phyloP scores from a whole-genome alignment of 208 protist species.

The Herpetomonas samuelpessoai region DNA sequence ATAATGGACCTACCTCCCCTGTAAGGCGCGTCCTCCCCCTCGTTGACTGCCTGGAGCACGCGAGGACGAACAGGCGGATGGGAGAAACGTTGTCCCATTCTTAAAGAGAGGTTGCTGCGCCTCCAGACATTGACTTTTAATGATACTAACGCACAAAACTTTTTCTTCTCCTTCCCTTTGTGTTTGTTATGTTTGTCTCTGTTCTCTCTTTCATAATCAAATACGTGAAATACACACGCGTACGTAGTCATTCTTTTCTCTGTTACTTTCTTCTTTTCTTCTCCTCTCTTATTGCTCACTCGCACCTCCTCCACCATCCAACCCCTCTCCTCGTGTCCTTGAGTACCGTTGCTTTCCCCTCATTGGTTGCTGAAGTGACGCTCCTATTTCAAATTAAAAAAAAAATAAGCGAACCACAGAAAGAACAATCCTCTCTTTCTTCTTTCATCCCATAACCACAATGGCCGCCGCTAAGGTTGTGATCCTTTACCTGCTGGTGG shows the following conservation, averaged over 20 bases:
- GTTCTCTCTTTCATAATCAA: not conserved
- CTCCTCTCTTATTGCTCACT: not conserved
- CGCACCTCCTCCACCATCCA: not conserved
- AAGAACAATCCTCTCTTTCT: not conserved
- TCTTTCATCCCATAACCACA: conserved; percentile 1
- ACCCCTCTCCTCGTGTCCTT: conserved; percentile 1
- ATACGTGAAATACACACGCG: no score
- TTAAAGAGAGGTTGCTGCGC: no score
- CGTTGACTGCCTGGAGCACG: no score
- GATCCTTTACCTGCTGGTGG: conserved; percentile 10
- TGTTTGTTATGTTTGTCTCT: conserved; percentile 1
- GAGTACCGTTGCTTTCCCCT: conserved; percentile 8
- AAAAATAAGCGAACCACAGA: no score
- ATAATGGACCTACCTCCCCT: no score
- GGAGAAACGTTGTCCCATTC: no score
- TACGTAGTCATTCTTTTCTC: no score
- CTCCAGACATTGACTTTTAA: no score
- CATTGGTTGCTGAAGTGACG: conserved; percentile 11
- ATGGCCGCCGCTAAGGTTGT: conserved; percentile 8
- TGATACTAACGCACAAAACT: no score
- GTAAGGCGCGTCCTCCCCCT: no score
- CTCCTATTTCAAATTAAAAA: no score
- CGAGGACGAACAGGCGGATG: no score
- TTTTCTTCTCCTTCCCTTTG: conserved; percentile 8
- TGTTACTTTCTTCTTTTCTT: not conserved